Conservation (phyloP, 495 filamentous ascomycete species). For the Aspergillus nidulans region DNA sequence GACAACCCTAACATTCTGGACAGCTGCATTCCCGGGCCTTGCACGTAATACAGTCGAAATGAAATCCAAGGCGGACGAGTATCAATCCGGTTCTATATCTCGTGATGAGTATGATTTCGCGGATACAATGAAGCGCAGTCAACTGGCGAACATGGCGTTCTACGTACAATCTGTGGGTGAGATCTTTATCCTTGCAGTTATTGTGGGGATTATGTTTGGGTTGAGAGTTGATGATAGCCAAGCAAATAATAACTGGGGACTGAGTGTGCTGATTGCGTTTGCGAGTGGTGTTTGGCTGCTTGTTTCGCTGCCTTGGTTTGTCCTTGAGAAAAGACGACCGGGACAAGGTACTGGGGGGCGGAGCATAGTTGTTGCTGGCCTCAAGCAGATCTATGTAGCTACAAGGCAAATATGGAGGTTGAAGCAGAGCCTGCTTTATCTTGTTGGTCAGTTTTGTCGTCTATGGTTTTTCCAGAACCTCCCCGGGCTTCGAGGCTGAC, state of each 20-base stretch:
- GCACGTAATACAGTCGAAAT: constrained; percentile 54
- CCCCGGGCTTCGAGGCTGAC: neutral
- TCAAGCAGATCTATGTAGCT: constrained; percentile 56
- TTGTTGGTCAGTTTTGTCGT: constrained; percentile 42
- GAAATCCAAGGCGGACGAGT: constrained; percentile 50
- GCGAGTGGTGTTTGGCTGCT: constrained; percentile 59
- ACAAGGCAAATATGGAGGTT: constrained; percentile 55
- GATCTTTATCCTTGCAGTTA: constrained; percentile 56
- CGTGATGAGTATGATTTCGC: constrained; percentile 57
- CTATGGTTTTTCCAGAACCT: neutral
- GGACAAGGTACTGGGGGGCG: constrained; percentile 48
- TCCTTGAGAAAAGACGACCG: constrained; percentile 57
- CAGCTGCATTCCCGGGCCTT: constrained; percentile 59
- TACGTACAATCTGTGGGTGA: constrained; percentile 58
- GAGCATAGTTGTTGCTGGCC: constrained; percentile 50
- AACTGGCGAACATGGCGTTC: constrained; percentile 57
- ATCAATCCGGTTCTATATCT: constrained; percentile 46
- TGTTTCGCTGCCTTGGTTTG: constrained; percentile 59
- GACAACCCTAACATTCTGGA: constrained; percentile 64
- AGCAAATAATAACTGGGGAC: constrained; percentile 60
- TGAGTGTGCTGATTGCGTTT: constrained; percentile 62
- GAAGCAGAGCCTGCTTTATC: constrained; percentile 60
- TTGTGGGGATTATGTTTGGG: constrained; percentile 60
- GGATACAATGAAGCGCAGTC: constrained; percentile 59
- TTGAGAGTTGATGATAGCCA: constrained; percentile 53